Evolutionary conservation across 1,284 basidiomycete species (phyloP).

Genomic region (Ceratobasidium sp.): DNA sequence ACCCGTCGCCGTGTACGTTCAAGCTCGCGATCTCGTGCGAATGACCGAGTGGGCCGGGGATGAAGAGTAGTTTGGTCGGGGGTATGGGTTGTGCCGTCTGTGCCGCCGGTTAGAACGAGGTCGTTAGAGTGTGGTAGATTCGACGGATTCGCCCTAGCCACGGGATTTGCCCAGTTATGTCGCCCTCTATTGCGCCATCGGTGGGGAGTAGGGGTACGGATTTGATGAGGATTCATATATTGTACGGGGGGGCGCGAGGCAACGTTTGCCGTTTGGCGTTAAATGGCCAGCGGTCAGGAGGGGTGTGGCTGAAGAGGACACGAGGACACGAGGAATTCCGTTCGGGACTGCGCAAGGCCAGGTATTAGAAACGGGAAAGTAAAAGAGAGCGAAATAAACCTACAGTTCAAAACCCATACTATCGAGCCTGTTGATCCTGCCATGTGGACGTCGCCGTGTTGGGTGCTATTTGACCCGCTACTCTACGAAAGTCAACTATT

Average conservation of each 20-base stretch:
- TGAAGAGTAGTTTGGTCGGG: conserved; percentile 91
- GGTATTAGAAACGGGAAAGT: conserved; percentile 22
- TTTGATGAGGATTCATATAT: conserved; percentile 91
- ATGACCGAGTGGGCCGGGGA: conserved; percentile 59
- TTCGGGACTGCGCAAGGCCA: conserved; percentile 76
- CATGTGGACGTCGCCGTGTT: conserved; percentile 82
- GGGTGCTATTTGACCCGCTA: conserved; percentile 98
- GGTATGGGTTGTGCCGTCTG: conserved; percentile 91
- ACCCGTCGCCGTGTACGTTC: conserved; percentile 68
- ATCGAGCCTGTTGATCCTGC: conserved; percentile 93
- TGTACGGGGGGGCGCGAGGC: conserved; percentile 88
- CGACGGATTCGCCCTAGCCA: conserved; percentile 85
- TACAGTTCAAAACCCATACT: conserved; percentile 98
- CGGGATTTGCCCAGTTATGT: conserved; percentile 82
- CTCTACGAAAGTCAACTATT: conserved; percentile 31
- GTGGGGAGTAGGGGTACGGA: conserved; percentile 74
- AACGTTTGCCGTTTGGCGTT: conserved; percentile 88
- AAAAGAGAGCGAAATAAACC: conserved; percentile 45
- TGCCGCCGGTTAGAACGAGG: conserved; percentile 77
- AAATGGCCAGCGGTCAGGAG: conserved; percentile 88
- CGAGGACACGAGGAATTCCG: conserved; percentile 93
- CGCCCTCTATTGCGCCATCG: no score
- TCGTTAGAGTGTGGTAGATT: conserved; percentile 75
- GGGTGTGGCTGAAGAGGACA: conserved; percentile 88
- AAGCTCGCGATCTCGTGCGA: conserved; percentile 89